Conservation (phyloP, 371 early-diverging fungal species). For the Mortierella sp. region DNA sequence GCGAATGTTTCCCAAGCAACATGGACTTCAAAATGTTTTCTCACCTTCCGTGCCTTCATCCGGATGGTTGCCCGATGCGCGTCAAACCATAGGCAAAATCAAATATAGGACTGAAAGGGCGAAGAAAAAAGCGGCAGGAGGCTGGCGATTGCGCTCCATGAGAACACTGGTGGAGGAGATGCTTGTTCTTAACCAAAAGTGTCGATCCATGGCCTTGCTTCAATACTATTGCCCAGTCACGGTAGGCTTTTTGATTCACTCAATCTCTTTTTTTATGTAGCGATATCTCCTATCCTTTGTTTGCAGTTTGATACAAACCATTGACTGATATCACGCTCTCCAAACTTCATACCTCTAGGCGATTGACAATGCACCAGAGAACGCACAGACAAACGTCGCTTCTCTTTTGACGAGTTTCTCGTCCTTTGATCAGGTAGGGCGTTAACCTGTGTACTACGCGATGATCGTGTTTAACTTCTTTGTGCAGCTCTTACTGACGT, state of each 20-base stretch:
- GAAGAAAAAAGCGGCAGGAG: background rate
- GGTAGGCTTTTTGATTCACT: constrained; percentile 10
- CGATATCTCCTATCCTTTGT: background rate
- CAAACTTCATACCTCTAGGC: background rate
- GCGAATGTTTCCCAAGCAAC: constrained; percentile 42
- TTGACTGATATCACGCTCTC: background rate
- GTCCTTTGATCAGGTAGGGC: background rate
- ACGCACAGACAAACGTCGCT: background rate
- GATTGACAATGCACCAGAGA: background rate
- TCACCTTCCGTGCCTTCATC: background rate
- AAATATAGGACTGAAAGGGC: background rate
- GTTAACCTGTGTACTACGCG: no score
- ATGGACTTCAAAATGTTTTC: constrained; percentile 32
- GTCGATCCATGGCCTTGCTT: constrained; percentile 24
- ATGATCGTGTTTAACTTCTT: background rate
- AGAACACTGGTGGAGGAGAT: constrained; percentile 24
- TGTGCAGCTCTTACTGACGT: background rate
- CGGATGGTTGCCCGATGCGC: background rate
- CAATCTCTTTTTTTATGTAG: no score
- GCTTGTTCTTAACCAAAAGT: constrained; percentile 24
- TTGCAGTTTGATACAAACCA: background rate
- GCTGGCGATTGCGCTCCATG: constrained; percentile 44
- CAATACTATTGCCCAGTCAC: constrained; percentile 43
- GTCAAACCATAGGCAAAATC: background rate
- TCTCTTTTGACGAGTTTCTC: background rate